phyloP scores from a whole-genome alignment of 805 yeast genomes.

The Yarrowia sp. region DNA sequence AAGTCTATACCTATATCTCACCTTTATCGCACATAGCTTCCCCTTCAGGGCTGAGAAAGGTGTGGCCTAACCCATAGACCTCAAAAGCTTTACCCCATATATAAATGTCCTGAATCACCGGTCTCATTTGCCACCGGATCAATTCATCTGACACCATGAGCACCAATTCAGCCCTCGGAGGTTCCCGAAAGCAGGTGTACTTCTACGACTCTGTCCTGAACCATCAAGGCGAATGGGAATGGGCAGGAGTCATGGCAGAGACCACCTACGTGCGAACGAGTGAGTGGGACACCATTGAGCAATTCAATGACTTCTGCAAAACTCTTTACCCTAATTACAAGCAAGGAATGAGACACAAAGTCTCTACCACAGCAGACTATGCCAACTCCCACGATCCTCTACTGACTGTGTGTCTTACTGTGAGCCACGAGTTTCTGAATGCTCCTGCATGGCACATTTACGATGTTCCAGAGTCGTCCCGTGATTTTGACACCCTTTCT shows the following conservation, averaged over 20 bases:
- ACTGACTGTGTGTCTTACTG: background rate
- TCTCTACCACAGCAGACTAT: background rate
- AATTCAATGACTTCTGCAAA: slow-evolving; percentile 10
- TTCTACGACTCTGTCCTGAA: slow-evolving; percentile 7
- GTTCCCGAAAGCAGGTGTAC: slow-evolving; percentile 3
- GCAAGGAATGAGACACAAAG: slow-evolving; percentile 1
- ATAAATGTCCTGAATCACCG: background rate
- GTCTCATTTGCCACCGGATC: background rate
- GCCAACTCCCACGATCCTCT: slow-evolving; percentile 1
- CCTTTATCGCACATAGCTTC: background rate
- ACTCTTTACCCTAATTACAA: background rate
- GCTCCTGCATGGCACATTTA: background rate
- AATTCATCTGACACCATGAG: background rate
- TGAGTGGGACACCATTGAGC: slow-evolving; percentile 5
- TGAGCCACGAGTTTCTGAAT: background rate
- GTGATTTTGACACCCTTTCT: slow-evolving; percentile 8
- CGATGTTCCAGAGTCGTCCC: slow-evolving; percentile 11
- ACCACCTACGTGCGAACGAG: background rate
- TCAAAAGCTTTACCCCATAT: background rate
- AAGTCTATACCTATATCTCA: background rate
- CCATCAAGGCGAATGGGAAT: slow-evolving; percentile 15
- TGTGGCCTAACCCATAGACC: slow-evolving; percentile 6
- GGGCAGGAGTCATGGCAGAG: background rate
- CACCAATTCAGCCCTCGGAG: background rate
- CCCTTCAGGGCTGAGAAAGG: background rate